Evolutionary conservation across 306 rosid species (phyloP).

Genomic region (peach (Prunus persica)): Prunus_persica_NCBIv2 NC_034012.1:10447001-10447500

Average conservation of each 20-base stretch:
- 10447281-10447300: slow-evolving; percentile 62
- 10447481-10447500: neutral
- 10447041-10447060: neutral
- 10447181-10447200: neutral
- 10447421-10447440: neutral
- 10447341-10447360: neutral
- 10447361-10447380: slow-evolving; percentile 6
- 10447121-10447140: no score
- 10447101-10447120: neutral
- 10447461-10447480: neutral
- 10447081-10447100: neutral
- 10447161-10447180: neutral
- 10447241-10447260: slow-evolving; percentile 33
- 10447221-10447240: slow-evolving; percentile 8
- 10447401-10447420: neutral
- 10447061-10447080: neutral
- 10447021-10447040: neutral
- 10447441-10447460: neutral
- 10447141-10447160: neutral
- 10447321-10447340: slow-evolving; percentile 47
- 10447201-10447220: neutral
- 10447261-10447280: slow-evolving; percentile 68
- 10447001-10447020: no score
- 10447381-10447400: neutral
- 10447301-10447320: slow-evolving; percentile 60